Percentiles rank a stretch among this genome's conserved stretches.
Evolutionary conservation across 129 eudicot genomes (phyloP).

Genomic region (Helichrysum umbraculigerum): DNA sequence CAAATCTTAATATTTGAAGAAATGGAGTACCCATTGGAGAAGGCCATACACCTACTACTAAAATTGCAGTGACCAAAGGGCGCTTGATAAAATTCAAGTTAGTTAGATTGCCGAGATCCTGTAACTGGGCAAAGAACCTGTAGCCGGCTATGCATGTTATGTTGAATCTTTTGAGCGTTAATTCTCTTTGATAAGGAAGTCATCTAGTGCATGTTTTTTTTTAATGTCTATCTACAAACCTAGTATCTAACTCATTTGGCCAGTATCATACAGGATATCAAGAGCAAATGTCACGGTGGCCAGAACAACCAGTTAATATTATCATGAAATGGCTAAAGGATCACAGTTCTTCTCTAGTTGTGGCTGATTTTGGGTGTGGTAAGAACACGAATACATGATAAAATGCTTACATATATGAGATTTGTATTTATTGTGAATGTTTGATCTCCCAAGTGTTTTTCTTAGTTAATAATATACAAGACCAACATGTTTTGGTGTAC

Average conservation of each 20-base stretch:
- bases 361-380: conserved; percentile 99
- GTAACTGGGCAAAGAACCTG: not conserved
- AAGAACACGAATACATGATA: conserved; percentile 33
- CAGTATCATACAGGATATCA: conserved; percentile 99
- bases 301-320: conserved; percentile 80
- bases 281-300: conserved; percentile 98
- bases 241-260: conserved; percentile 30
- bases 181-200: not conserved
- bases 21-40: no score
- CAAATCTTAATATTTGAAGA: no score
- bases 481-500: conserved; percentile 14
- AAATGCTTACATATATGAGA: not conserved
- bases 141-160: not conserved
- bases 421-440: conserved; percentile 13
- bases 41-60: not conserved
- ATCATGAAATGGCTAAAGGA: conserved; percentile 87
- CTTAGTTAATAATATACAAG: conserved; percentile 1
- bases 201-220: not conserved
- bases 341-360: conserved; percentile 67
- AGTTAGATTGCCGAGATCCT: not conserved
- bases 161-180: not conserved
- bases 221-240: conserved; percentile 2
- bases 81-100: not conserved
- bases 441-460: not conserved
- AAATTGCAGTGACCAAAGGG: not conserved